A percentile compares a stretch with the other conserved stretches of the same genome.
phyloP scores from a whole-genome alignment of 1,139 yeast genomes.

The Candida tunisiensis region DNA sequence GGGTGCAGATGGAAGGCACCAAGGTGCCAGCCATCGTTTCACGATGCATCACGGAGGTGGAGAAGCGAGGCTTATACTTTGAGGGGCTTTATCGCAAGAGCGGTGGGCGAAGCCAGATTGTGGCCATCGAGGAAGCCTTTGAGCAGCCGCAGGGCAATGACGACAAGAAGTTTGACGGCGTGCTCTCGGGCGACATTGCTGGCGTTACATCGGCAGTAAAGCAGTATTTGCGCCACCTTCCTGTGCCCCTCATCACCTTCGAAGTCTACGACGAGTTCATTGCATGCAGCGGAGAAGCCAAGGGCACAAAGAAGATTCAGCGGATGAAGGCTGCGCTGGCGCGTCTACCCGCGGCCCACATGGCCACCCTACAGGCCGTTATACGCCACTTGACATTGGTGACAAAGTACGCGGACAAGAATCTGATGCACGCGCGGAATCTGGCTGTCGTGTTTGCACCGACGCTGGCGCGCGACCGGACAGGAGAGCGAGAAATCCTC shows the following conservation, averaged over 20 bases:
- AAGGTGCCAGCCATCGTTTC: slow-evolving; percentile 55
- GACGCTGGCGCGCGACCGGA: slow-evolving; percentile 64
- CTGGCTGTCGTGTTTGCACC: slow-evolving; percentile 94
- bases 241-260: slow-evolving; percentile 71
- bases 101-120: slow-evolving; percentile 71
- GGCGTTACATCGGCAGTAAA: slow-evolving; percentile 80
- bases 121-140: slow-evolving; percentile 28
- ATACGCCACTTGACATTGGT: slow-evolving; percentile 39
- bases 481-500: slow-evolving; percentile 68
- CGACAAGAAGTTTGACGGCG: slow-evolving; percentile 19
- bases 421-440: slow-evolving; percentile 63
- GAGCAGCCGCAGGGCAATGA: slow-evolving; percentile 15
- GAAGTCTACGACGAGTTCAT: slow-evolving; percentile 53
- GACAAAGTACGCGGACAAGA: slow-evolving; percentile 11
- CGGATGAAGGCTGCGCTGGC: slow-evolving; percentile 21
- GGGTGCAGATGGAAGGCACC: slow-evolving; percentile 44
- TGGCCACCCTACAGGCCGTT: slow-evolving; percentile 35
- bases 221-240: slow-evolving; percentile 68
- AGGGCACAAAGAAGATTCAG: slow-evolving; percentile 22
- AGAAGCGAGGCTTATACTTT: slow-evolving; percentile 45
- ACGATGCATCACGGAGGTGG: slow-evolving; percentile 66
- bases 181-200: slow-evolving; percentile 54
- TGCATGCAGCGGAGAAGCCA: too few relatives aligned
- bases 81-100: slow-evolving; percentile 90
- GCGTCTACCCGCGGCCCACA: slow-evolving; percentile 53